Evolutionary conservation across 768 basidiomycete genomes (phyloP), one percentile per base, ranked within the genome.

Genomic region (Tubosaeta sp.): DNA sequence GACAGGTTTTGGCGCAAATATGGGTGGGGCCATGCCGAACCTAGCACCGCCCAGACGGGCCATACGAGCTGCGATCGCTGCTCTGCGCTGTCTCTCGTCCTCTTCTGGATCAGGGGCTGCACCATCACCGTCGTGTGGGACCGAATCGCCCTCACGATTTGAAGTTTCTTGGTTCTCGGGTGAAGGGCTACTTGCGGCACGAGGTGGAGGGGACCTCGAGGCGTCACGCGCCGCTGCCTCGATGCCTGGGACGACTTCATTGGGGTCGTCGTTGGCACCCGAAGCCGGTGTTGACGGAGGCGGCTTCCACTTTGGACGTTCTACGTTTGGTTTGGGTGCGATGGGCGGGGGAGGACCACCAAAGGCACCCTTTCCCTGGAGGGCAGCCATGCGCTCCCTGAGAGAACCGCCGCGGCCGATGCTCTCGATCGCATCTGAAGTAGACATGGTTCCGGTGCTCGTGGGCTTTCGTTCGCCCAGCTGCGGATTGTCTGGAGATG

Each of bases 381-480:
- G 72, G 3, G 93, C 92, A 27, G 93, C 93, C 93, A 98, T 96
- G 32, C 95, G 82, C 52, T 96, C 95, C 72, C 86, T 94, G 58
- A 98, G 70, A 50, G 89, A 90, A 5, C 82, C 86, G 3, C 80
- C 86, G 49, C 82, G 82, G 6, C 79, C 80, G 68, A 95, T 94
- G 60, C 86, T 87, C 61, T 86, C 87, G 67, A 87, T 84, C 19
- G 94, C 94, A 73, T 97, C 94, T 25, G 82, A 81, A 5, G 90
- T 90, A 21, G 82, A 86, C 87, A 91, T 87, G 0, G 80, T 78
- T 4, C 72, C 71, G 0, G 60, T 54, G 44, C 25, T 51, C 12
- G 40, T 7, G 2, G 49, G 57, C 66, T 58, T 73, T 53, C 40
- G 59, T n/a, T 68, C 63, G 14, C 4, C 10, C 0, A 45, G 22